phyloP scores from a whole-genome alignment of 345 rosid genomes.

The Moricandia moricandioides region DNA sequence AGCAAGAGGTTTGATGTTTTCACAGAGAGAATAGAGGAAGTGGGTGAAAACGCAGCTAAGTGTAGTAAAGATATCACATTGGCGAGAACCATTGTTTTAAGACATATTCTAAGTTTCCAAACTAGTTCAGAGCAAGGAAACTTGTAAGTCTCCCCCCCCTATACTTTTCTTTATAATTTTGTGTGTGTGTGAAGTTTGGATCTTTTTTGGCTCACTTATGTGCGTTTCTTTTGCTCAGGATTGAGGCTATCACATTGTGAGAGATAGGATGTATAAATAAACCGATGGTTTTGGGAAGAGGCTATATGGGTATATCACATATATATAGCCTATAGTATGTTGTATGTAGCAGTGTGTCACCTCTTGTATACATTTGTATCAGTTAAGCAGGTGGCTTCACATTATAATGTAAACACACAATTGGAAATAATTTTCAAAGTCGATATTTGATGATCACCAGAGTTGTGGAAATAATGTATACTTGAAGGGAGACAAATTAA shows the following conservation, averaged over 20 bases:
- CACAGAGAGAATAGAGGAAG: slow-evolving; percentile 55
- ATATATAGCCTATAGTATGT: slow-evolving; percentile 11
- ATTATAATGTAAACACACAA: neutral
- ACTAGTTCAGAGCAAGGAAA: slow-evolving; percentile 37
- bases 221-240: slow-evolving; percentile 21
- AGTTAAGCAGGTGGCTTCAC: neutral
- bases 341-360: slow-evolving; percentile 3
- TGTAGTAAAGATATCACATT: slow-evolving; percentile 60
- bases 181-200: neutral
- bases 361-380: neutral
- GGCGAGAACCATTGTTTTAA: slow-evolving; percentile 73
- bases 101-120: slow-evolving; percentile 52
- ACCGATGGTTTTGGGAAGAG: slow-evolving; percentile 17
- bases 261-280: neutral
- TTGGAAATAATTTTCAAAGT: neutral
- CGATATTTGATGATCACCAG: neutral
- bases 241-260: slow-evolving; percentile 36
- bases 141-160: slow-evolving; percentile 8
- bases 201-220: slow-evolving; percentile 22
- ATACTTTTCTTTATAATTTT: neutral
- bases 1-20: slow-evolving; percentile 58
- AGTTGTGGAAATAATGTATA: neutral
- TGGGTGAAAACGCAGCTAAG: slow-evolving; percentile 57
- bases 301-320: slow-evolving; percentile 12
- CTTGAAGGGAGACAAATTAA: neutral